Evolutionary conservation across 768 basidiomycete genomes (phyloP), one percentile per base, ranked within the genome.

Genomic region (Amanita pseudoporphyria): DNA sequence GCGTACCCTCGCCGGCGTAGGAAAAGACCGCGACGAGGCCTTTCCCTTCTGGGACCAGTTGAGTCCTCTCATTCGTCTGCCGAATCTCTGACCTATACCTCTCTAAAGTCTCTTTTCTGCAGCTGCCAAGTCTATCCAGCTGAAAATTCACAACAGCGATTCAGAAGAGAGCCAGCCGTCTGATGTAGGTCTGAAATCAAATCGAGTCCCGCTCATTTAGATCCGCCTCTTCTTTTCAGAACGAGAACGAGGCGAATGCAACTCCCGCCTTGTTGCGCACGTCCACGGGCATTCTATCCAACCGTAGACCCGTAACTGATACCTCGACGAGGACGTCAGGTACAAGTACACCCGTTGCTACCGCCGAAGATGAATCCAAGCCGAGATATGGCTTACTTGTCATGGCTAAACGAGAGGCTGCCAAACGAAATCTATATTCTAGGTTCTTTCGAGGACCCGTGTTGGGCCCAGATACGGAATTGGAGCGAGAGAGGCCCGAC

Each of bases 11-110:
- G 69, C 79, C 9, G 93, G 93, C 2, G 65, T 97, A 51, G 93
- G 93, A 49, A 93, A 91, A 63, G 90, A 97, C 64, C 77, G 92
- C 56, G 93, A 95, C 59, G 92, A 94, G 57, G 90, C 91, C 0
- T 92, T 93, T 62, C 92, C 93, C 45, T 97, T 97, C 76, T 97
- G 93, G 93, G 93, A 97, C 63, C 91, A 96, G 92, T 95, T 45
- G 58, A 65, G 88, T 76, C 30, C n/a, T 30, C 36, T 40, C 26
- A 16, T 42, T 45, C 7, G 37, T 42, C 24, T 53, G 46, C n/a
- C 30, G 13, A 26, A 44, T 47, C 38, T 13, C 16, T 16, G 5
- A 26, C 39, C 33, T 16, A 22, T 30, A 42, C n/a, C 53, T 24
- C 14, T 40, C 16, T 18, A n/a, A 56, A 92, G 89, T 58, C 65